These are phyloP conservation scores for Isoetes engelmannii DNA, from an alignment of 83 land plant genomes.

Conservation along the genomic window DNA sequence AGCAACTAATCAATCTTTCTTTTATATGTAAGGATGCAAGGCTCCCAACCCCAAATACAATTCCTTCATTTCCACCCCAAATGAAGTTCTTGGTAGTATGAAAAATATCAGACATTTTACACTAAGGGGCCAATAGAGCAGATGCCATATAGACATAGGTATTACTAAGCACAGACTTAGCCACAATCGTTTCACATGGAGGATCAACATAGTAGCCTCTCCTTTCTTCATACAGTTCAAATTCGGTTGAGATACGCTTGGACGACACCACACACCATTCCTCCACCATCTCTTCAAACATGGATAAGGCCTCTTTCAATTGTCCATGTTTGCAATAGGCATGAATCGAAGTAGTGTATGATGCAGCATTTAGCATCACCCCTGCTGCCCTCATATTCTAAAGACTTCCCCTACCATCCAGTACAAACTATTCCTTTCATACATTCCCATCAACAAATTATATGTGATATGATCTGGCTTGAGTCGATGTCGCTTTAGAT, in stretches of 20 bases:
- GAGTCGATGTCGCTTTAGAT: slow-evolving; percentile 43
- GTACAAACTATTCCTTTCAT: slow-evolving; percentile 64
- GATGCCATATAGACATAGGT: too few species aligned
- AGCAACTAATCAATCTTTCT: slow-evolving; percentile 60
- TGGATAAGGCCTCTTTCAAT: slow-evolving; percentile 72
- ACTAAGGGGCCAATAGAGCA: too few species aligned
- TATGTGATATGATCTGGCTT: slow-evolving; percentile 68
- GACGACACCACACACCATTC: too few species aligned
- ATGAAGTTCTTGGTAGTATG: too few species aligned
- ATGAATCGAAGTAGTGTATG: slow-evolving; percentile 69
- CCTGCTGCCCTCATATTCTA: slow-evolving; percentile 42
- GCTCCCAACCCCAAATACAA: slow-evolving; percentile 68
- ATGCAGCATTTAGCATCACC: slow-evolving; percentile 59
- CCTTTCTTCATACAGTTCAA: too few species aligned
- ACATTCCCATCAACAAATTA: slow-evolving; percentile 82
- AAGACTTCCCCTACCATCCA: slow-evolving; percentile 68
- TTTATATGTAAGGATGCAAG: slow-evolving; percentile 72
- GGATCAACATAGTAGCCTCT: too few species aligned
- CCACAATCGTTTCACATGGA: too few species aligned
- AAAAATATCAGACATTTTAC: too few species aligned
- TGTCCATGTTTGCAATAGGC: slow-evolving; percentile 79
- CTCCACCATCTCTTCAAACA: slow-evolving; percentile 54
- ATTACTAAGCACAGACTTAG: too few species aligned
- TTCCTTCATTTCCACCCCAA: too few species aligned
- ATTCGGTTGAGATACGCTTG: too few species aligned